Base-by-base conservation (phyloP, 306 rosid genomes). In the Dalbergia cultrata region DNA sequence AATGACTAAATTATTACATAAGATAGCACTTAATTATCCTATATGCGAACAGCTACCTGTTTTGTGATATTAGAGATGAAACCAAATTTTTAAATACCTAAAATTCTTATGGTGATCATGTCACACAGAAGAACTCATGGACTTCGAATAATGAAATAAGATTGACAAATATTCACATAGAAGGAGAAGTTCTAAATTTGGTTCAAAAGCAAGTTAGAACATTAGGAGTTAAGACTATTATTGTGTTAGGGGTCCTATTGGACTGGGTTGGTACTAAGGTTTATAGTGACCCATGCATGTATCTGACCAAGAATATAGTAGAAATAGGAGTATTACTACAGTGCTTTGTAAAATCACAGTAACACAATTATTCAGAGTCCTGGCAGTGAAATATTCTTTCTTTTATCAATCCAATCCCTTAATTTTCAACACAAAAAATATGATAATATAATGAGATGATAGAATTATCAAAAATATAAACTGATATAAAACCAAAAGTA, bases 371-470 rank as follows among this genome's bases (percentile, higher is more conserved):
- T 74, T 44, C 66, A 18, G 9, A 14, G 72, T 67, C 47, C 59
- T 76, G 69, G 63, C 37, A 69, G 60, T 50, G 73, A 39, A 69
- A 31, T 69, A 63, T 61, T 37, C 22, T 54, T 7, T 49, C 43
- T 22, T 60, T 57, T 82, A 34, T 39, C 67, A n/a, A n/a, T 49
- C 59, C 78, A 70, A 69, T 10, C 61, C 81, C 67, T 17, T 62
- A 76, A 53, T 39, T 77, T 26, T 66, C 83, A 83, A 52, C 50
- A 21, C 63, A 18, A 56, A 72, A 50, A 72, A 82, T 74, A 72
- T 52, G 70, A 62, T 67, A 37, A 73, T 37, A 39, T 52, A 22
- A 22, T 75, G 74, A 77, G 43, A 34, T 6, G 57, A 73, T 35
- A 56, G 74, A 74, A 70, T 70, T 70, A 41, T 13, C 62, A 75